Evolutionary conservation across 306 rosid species (phyloP).

Genomic region (Prosopis cineraria): DNA sequence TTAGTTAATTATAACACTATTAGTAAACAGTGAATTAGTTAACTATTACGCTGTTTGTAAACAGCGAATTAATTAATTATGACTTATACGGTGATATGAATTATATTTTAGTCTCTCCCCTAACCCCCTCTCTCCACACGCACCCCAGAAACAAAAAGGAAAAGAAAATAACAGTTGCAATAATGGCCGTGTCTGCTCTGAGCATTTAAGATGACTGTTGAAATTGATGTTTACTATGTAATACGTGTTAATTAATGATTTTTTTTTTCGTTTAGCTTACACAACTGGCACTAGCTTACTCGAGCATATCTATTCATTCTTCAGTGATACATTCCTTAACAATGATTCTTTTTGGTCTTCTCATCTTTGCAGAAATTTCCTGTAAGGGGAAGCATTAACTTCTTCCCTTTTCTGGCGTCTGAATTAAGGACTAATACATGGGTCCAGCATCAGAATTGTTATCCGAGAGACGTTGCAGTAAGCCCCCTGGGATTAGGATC

Average conservation of each 20-base stretch:
- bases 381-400: conserved; percentile 31
- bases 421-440: conserved; percentile 42
- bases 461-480: conserved; percentile 40
- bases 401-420: conserved; percentile 33
- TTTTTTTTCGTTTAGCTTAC: conserved; percentile 11
- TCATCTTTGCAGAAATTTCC: conserved; percentile 40
- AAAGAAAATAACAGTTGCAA: neutral
- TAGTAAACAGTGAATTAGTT: no score
- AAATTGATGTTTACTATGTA: neutral
- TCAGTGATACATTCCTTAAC: neutral
- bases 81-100: no score
- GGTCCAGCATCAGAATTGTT: conserved; percentile 53
- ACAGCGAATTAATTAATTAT: no score
- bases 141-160: neutral
- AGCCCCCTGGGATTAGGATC: conserved; percentile 62
- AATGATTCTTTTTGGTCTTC: neutral
- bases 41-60: no score
- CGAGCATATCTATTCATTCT: conserved; percentile 6
- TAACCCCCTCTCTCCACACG: no score
- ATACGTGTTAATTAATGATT: neutral
- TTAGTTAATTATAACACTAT: no score
- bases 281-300: neutral
- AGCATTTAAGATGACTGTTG: neutral
- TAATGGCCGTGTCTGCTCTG: neutral
- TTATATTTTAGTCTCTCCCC: neutral